These are phyloP conservation scores for Epichloe elymi DNA, from an alignment of 2,329 filamentous ascomycete species.

Conservation along the genomic window DNA sequence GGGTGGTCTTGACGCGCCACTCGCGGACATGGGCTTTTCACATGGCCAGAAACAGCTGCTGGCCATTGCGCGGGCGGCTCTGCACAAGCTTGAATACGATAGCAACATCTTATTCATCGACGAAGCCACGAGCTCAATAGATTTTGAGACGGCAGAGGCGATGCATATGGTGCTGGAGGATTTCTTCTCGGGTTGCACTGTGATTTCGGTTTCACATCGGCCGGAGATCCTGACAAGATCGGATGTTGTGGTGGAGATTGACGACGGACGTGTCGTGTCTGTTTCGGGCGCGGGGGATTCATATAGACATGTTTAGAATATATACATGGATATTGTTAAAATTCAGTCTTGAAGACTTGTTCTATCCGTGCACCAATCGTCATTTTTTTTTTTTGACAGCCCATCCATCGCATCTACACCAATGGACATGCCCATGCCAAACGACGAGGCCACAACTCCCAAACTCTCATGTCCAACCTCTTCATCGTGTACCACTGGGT, in stretches of 20 bases:
- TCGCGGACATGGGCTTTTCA: constrained; percentile 7
- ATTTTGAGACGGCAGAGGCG: neutral
- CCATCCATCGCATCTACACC: too few relatives aligned
- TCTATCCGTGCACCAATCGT: too few relatives aligned
- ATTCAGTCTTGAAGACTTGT: too few relatives aligned
- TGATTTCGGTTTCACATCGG: neutral
- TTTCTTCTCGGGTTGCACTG: neutral
- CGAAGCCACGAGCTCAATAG: neutral
- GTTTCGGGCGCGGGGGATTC: neutral
- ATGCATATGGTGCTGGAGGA: neutral
- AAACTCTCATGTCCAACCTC: too few relatives aligned
- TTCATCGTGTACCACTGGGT: too few relatives aligned
- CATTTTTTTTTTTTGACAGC: too few relatives aligned
- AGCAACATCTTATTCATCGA: neutral
- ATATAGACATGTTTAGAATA: too few relatives aligned
- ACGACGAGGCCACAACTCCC: too few relatives aligned
- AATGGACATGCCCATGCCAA: too few relatives aligned
- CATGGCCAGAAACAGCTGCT: constrained; percentile 10
- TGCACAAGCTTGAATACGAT: neutral
- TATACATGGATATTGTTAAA: too few relatives aligned
- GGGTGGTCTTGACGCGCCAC: constrained; percentile 6
- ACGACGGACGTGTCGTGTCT: neutral
- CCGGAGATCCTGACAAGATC: neutral
- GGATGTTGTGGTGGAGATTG: neutral
- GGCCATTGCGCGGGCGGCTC: constrained; percentile 6